These are phyloP conservation scores for Blastocystis sp. DNA, from an alignment of 352 stramenopile genomes.

Conservation along the genomic window DNA sequence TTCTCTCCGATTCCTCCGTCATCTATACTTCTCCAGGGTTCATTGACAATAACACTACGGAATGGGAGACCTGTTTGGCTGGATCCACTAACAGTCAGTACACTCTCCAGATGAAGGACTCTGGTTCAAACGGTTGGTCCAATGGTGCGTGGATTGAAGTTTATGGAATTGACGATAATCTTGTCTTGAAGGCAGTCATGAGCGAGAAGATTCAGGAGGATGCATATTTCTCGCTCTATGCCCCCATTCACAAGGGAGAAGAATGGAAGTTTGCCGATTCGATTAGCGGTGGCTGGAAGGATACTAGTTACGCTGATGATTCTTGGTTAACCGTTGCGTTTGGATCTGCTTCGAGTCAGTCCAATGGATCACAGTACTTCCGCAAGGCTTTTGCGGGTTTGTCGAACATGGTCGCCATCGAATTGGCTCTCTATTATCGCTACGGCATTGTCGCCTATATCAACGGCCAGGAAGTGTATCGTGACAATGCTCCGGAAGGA, in stretches of 20 bases:
- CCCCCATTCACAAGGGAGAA: neutral
- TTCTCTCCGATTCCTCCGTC: neutral
- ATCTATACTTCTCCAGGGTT: neutral
- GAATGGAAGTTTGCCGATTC: neutral
- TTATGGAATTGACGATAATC: neutral
- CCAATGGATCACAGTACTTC: slow-evolving; percentile 15
- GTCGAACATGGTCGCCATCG: neutral
- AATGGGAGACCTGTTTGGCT: neutral
- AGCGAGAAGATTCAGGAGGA: neutral
- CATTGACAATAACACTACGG: neutral
- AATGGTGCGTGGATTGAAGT: neutral
- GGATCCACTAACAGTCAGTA: neutral
- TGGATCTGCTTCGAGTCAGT: neutral
- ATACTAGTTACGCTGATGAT: neutral
- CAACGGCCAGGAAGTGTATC: slow-evolving; percentile 26
- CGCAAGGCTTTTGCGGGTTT: neutral
- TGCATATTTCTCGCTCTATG: neutral
- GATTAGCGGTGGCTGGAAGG: neutral
- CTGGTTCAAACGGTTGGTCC: neutral
- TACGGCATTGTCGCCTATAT: slow-evolving; percentile 26
- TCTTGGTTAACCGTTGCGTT: neutral
- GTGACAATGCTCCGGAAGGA: neutral
- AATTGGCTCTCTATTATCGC: neutral
- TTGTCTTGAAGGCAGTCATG: neutral
- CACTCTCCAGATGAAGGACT: neutral